Conservation (phyloP, 2,329 filamentous ascomycete genomes). For the Alternaria hordeiaustralica region DNA sequence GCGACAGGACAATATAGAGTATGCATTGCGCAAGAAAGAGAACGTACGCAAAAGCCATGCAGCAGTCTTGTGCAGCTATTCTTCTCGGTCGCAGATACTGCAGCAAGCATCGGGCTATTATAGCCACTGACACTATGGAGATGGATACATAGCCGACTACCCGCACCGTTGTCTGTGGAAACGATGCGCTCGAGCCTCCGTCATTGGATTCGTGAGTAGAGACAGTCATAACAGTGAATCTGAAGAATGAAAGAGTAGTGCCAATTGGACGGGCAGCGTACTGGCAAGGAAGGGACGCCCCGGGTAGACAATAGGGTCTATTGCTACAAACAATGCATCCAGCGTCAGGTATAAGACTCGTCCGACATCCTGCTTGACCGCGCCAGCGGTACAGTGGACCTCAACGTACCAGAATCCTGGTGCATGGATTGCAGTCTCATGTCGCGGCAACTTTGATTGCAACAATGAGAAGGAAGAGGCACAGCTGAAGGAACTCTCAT, state of each 20-base stretch:
- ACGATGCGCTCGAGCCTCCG: background rate
- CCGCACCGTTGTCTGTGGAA: background rate
- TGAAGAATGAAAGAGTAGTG: background rate
- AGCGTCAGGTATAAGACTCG: background rate
- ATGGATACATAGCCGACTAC: background rate
- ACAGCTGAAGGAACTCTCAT: background rate
- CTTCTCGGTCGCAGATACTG: background rate
- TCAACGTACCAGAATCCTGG: background rate
- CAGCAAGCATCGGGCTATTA: background rate
- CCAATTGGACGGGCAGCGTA: background rate
- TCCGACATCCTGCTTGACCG: background rate
- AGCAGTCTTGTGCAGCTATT: background rate
- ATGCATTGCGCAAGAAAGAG: slow-evolving; percentile 1
- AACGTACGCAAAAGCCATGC: background rate
- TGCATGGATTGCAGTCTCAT: no score
- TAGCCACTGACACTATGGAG: background rate
- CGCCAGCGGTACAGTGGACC: background rate
- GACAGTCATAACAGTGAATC: background rate
- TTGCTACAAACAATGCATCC: background rate
- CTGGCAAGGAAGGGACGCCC: background rate
- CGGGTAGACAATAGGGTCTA: background rate
- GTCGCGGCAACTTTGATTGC: background rate
- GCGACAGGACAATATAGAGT: slow-evolving; percentile 1
- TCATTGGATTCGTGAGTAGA: background rate
- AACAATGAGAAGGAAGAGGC: background rate